A percentile compares a stretch with the other conserved stretches of the same genome.
phyloP scores from a whole-genome alignment of 2,329 filamentous ascomycete species.

The Aspergillus aculeatus region DNA sequence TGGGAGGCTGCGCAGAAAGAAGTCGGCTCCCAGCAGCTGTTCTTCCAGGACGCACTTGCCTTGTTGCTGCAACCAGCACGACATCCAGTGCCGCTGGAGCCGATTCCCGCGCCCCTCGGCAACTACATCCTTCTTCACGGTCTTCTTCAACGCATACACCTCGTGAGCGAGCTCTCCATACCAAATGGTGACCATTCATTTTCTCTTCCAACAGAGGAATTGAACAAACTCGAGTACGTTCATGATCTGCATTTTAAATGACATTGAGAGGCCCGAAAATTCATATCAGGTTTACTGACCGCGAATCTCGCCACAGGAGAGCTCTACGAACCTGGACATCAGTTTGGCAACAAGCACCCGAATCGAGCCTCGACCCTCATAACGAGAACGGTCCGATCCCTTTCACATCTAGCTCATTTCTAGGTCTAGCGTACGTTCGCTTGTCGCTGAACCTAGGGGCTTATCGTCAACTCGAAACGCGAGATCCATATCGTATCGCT shows the following conservation, averaged over 20 bases:
- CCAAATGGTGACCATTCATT: constrained; percentile 32
- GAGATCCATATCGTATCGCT: constrained; percentile 63
- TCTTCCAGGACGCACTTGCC: constrained; percentile 36
- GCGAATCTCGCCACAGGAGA: constrained; percentile 20
- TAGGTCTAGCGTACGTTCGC: constrained; percentile 35
- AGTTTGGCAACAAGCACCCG: constrained; percentile 37
- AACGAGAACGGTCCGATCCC: constrained; percentile 36
- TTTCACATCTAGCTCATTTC: constrained; percentile 34
- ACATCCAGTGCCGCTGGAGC: constrained; percentile 27
- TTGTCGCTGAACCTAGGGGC: constrained; percentile 54
- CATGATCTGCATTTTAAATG: too few species aligned
- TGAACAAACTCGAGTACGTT: constrained; percentile 36
- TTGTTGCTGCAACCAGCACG: constrained; percentile 33
- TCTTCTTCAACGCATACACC: constrained; percentile 64
- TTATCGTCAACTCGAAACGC: constrained; percentile 62
- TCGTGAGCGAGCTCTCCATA: constrained; percentile 34
- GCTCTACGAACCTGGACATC: constrained; percentile 38
- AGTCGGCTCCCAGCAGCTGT: constrained; percentile 29
- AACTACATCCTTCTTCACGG: constrained; percentile 72
- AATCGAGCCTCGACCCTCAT: constrained; percentile 36
- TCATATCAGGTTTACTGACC: background rate
- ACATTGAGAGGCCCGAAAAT: background rate
- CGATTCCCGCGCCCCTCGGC: constrained; percentile 53
- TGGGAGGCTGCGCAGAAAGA: constrained; percentile 34
- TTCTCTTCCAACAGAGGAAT: constrained; percentile 33